Conservation (phyloP, 2,329 filamentous ascomycete genomes). For the Cryphonectria parasitica region DNA sequence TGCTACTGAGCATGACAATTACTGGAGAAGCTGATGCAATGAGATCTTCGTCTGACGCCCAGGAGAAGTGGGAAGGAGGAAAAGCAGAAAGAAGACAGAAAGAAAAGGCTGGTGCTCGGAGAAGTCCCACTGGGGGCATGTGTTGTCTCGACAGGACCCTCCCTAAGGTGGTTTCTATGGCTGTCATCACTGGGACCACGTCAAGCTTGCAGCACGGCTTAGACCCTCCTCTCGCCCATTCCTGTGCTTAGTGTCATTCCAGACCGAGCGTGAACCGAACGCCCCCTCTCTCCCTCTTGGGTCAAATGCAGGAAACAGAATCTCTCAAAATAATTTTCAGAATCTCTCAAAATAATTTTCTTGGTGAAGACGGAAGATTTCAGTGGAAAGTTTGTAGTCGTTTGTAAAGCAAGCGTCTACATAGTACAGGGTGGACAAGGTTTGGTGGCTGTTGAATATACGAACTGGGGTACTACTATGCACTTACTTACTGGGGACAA, state of each 20-base stretch:
- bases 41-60: background rate
- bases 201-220: constrained; percentile 6
- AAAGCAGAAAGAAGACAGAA: too few species aligned
- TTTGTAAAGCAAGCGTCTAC: too few species aligned
- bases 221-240: background rate
- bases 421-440: too few species aligned
- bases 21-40: background rate
- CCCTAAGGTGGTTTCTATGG: background rate
- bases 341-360: background rate
- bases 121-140: background rate
- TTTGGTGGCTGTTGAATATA: too few species aligned
- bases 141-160: background rate
- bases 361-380: background rate
- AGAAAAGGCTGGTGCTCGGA: background rate
- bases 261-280: background rate
- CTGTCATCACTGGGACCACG: constrained; percentile 5
- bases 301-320: background rate
- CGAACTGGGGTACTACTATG: background rate
- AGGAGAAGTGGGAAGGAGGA: background rate
- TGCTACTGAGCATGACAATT: background rate
- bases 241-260: background rate
- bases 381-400: background rate
- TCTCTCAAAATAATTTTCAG: background rate
- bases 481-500: background rate
- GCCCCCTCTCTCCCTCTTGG: background rate